These are phyloP conservation scores for Clonostachys rhizophaga DNA, from an alignment of 2,329 filamentous ascomycete species.

Conservation along the genomic window DNA sequence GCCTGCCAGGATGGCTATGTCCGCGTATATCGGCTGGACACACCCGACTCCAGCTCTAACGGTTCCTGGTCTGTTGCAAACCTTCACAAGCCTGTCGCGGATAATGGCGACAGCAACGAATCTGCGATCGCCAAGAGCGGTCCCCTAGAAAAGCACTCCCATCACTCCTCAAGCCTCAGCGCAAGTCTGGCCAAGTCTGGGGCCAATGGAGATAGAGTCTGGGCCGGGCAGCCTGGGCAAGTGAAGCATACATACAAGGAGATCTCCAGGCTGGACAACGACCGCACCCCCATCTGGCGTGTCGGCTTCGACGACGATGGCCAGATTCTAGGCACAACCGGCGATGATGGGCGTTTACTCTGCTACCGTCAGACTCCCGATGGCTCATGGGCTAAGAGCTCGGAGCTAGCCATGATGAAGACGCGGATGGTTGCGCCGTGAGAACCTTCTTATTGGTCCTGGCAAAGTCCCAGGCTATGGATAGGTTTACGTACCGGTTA, in stretches of 20 bases:
- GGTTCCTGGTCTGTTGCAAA: constrained; percentile 44
- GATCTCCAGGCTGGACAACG: constrained; percentile 61
- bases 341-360: constrained; percentile 66
- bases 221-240: constrained; percentile 58
- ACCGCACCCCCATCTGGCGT: constrained; percentile 70
- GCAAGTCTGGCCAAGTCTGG: constrained; percentile 48
- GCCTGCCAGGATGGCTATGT: constrained; percentile 90
- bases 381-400: constrained; percentile 55
- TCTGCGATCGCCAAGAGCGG: neutral
- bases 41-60: constrained; percentile 41
- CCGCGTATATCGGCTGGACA: constrained; percentile 79
- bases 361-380: constrained; percentile 57
- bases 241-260: constrained; percentile 59
- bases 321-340: constrained; percentile 69
- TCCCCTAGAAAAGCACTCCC: constrained; percentile 22
- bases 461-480: no score
- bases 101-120: constrained; percentile 10
- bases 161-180: constrained; percentile 39
- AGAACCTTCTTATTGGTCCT: neutral
- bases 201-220: constrained; percentile 38
- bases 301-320: constrained; percentile 68
- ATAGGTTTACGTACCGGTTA: no score
- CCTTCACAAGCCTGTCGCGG: constrained; percentile 28
- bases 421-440: constrained; percentile 44
- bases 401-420: constrained; percentile 54